Percentiles rank a stretch among this genome's conserved stretches.
These are phyloP conservation scores for Colletotrichum sidae DNA, from an alignment of 2,329 filamentous ascomycete genomes.

Conservation along the genomic window DNA sequence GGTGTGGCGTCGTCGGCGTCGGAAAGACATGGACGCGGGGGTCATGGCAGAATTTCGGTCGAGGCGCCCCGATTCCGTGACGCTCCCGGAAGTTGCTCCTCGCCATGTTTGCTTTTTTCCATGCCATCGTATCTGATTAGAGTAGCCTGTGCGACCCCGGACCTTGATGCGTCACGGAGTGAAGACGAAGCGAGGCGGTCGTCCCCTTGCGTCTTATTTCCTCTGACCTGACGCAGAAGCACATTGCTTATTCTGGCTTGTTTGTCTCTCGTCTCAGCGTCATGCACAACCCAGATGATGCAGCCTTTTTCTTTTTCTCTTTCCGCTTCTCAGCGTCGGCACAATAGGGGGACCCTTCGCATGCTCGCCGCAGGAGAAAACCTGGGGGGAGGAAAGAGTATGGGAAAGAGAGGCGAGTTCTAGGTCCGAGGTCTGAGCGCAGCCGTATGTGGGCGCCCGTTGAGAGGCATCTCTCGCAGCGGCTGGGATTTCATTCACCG, in stretches of 20 bases:
- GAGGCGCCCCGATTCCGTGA: slow-evolving; percentile 2
- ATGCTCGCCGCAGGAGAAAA: not conserved
- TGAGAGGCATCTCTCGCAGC: not conserved
- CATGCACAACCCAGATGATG: not conserved
- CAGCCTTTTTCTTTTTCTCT: slow-evolving; percentile 2
- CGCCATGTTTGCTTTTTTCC: slow-evolving; percentile 5
- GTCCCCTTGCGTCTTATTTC: slow-evolving; percentile 15
- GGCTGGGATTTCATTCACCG: slow-evolving; percentile 11
- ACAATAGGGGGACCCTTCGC: not conserved
- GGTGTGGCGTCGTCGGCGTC: not conserved
- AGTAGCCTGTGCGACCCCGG: slow-evolving; percentile 3
- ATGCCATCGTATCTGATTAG: not conserved
- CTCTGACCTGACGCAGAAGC: slow-evolving; percentile 13
- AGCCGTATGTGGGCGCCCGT: slow-evolving; percentile 5
- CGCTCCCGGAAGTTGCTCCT: not conserved
- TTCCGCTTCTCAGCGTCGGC: not conserved
- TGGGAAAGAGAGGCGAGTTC: not conserved
- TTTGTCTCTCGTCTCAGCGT: slow-evolving; percentile 3
- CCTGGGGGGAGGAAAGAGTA: not conserved
- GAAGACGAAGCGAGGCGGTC: not conserved
- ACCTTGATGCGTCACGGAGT: not conserved
- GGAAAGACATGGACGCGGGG: not conserved
- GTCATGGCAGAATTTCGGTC: not conserved
- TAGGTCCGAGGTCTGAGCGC: not conserved
- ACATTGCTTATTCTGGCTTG: slow-evolving; percentile 16